Percentiles rank a stretch among this genome's conserved stretches.
Evolutionary conservation across 305 asterid species (phyloP).

Genomic region (Fraxinus baroniana): DNA sequence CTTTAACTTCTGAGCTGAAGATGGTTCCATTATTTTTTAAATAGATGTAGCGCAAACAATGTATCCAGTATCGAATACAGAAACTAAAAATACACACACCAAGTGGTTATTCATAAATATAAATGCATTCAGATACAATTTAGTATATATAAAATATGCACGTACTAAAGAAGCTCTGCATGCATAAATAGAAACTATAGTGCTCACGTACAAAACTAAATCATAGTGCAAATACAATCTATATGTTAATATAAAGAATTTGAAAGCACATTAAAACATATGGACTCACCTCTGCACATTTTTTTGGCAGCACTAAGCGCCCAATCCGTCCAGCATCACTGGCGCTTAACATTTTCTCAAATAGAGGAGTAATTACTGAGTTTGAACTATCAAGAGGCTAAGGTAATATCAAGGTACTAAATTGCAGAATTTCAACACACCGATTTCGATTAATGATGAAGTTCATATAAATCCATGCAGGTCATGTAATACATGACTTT

Average conservation of each 20-base stretch:
- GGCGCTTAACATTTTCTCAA: slow-evolving; percentile 93
- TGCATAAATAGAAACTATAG: slow-evolving; percentile 17
- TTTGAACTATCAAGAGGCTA: slow-evolving; percentile 65
- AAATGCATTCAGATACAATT: not conserved
- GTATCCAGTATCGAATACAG: not conserved
- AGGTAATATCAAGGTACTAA: slow-evolving; percentile 41
- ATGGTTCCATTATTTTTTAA: slow-evolving; percentile 2
- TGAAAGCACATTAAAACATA: slow-evolving; percentile 9
- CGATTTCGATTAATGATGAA: slow-evolving; percentile 9
- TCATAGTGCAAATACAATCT: not conserved
- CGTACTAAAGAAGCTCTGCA: not conserved
- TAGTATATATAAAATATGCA: not conserved
- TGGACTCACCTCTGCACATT: slow-evolving; percentile 90
- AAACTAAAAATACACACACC: not conserved
- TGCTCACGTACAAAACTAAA: slow-evolving; percentile 4
- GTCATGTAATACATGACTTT: slow-evolving; percentile 10
- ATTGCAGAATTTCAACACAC: slow-evolving; percentile 24
- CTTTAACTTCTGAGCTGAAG: slow-evolving; percentile 9
- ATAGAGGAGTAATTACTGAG: slow-evolving; percentile 80
- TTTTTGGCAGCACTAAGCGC: slow-evolving; percentile 92
- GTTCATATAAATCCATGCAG: slow-evolving; percentile 21
- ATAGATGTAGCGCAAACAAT: not conserved
- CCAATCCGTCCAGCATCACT: slow-evolving; percentile 98
- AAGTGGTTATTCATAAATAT: not conserved
- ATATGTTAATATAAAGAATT: slow-evolving; percentile 12